Percentiles rank a stretch among this genome's conserved stretches.
Conservation (phyloP, 768 basidiomycete species). For the Leucocoprinus leucothites region DNA sequence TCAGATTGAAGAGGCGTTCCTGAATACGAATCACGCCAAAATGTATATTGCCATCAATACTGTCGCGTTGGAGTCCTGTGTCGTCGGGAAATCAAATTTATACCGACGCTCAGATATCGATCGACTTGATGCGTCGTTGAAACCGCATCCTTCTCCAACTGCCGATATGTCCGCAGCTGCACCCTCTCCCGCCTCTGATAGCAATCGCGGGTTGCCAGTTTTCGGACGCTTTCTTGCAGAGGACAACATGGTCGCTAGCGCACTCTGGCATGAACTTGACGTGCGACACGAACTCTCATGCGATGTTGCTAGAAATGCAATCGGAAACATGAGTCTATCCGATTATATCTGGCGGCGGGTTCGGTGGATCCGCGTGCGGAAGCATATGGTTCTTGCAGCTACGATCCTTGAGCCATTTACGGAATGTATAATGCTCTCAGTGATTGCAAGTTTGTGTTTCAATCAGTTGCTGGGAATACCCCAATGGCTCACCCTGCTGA, state of each 20-base stretch:
- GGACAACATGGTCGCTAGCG: conserved; percentile 94
- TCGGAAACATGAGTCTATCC: conserved; percentile 81
- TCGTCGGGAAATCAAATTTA: conserved; percentile 94
- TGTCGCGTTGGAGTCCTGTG: conserved; percentile 87
- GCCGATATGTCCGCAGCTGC: not conserved
- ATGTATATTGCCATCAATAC: conserved; percentile 97
- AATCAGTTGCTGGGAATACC: conserved; percentile 49
- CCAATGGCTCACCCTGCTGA: conserved; percentile 47
- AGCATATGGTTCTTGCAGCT: conserved; percentile 86
- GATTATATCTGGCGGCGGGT: conserved; percentile 89
- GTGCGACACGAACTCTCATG: conserved; percentile 86
- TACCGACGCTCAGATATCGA: conserved; percentile 90
- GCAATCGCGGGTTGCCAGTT: conserved; percentile 56
- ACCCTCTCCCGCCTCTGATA: not conserved
- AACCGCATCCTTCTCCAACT: conserved; percentile 31
- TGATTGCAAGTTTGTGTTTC: conserved; percentile 58
- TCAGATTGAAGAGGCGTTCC: conserved; percentile 85
- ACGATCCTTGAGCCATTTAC: conserved; percentile 92
- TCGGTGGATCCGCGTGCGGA: conserved; percentile 96
- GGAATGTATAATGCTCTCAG: conserved; percentile 72
- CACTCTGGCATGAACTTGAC: conserved; percentile 91
- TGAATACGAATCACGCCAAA: conserved; percentile 97
- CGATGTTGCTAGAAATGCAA: conserved; percentile 85
- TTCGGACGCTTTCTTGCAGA: conserved; percentile 93
- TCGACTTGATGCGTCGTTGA: conserved; percentile 63